Base-by-base conservation (phyloP, 176 grass and related monocot species). In the Typha latifolia region DNA sequence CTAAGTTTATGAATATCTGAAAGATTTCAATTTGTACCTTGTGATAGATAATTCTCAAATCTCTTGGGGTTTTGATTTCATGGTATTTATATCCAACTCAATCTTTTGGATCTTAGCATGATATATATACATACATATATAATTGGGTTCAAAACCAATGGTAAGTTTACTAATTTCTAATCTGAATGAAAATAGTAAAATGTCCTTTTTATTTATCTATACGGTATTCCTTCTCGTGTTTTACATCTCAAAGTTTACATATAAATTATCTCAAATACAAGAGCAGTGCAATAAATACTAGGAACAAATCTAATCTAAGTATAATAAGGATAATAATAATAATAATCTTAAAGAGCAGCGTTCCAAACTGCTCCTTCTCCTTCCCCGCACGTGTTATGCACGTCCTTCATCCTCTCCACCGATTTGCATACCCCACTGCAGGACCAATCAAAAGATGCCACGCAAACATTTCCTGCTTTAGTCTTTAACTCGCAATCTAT, bases 341-440 rank as follows among this genome's bases (percentile, higher is more conserved):
- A n/a, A 14, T 14, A 14, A 14, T n/a, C n/a, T 57, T 57, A 57
- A 20, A 57, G 13, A 18, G 19, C 16, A 15, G 16, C 27, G 9
- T 64, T 64, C 62, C 62, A 64, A 34, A 64, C 14, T 64, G 62
- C 62, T 16, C 62, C 62, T 16, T 32, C 27, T 64, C 23, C 62
- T 34, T 64, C 62, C 14, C 62, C 62, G 6, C 31, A 64, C 8
- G 14, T 16, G 6, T 64, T 64, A 5, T 64, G 62, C 24, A 64
- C 62, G 15, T 64, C 62, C 29, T 34, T 64, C 62, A 64, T 64
- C 26, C 14, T 64, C 26, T 64, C 62, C 31, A 64, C 62, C 2
- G 62, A 64, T 15, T 64, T 64, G 26, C 62, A 64, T 14, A 64
- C 32, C 62, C 62, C 62, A 34, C 62, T 64, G 29, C 62, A 64